Conservation (phyloP, 2,329 filamentous ascomycete species). For the Alternaria arbusti region DNA sequence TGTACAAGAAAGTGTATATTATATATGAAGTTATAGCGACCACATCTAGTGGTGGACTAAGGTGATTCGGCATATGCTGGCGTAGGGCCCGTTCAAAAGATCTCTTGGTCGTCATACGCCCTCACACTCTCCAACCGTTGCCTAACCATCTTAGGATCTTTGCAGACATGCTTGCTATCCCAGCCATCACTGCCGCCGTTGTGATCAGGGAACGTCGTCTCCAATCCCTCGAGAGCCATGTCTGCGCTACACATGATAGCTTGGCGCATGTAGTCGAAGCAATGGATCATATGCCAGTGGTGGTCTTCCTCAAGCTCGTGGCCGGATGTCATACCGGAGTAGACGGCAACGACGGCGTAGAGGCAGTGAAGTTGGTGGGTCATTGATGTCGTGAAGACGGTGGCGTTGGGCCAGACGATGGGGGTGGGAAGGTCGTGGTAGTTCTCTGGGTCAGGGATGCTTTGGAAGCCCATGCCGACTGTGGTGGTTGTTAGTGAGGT, state of each 20-base stretch:
- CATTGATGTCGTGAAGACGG: constrained; percentile 45
- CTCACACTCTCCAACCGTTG: constrained; percentile 34
- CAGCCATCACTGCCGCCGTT: constrained; percentile 46
- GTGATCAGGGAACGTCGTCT: constrained; percentile 45
- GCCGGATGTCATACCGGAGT: constrained; percentile 34
- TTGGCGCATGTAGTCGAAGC: constrained; percentile 47
- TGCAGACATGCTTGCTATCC: constrained; percentile 43
- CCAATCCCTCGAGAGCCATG: constrained; percentile 39
- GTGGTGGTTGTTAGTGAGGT: background rate
- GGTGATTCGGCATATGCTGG: background rate
- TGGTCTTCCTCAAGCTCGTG: constrained; percentile 40
- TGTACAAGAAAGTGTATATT: background rate
- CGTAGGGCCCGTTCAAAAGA: constrained; percentile 20
- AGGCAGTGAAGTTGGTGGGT: constrained; percentile 46
- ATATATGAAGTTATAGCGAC: background rate
- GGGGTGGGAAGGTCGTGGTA: constrained; percentile 44
- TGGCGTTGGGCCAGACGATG: constrained; percentile 42
- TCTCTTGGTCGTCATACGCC: constrained; percentile 45
- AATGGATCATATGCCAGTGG: constrained; percentile 48
- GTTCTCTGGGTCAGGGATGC: constrained; percentile 31
- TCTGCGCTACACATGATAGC: constrained; percentile 44
- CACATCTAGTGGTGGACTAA: background rate
- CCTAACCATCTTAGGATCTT: constrained; percentile 23
- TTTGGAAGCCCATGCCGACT: constrained; percentile 46
- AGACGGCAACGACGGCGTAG: constrained; percentile 42